Base-by-base conservation (phyloP, 1,139 yeast species). In the Pichia sp. region DNA sequence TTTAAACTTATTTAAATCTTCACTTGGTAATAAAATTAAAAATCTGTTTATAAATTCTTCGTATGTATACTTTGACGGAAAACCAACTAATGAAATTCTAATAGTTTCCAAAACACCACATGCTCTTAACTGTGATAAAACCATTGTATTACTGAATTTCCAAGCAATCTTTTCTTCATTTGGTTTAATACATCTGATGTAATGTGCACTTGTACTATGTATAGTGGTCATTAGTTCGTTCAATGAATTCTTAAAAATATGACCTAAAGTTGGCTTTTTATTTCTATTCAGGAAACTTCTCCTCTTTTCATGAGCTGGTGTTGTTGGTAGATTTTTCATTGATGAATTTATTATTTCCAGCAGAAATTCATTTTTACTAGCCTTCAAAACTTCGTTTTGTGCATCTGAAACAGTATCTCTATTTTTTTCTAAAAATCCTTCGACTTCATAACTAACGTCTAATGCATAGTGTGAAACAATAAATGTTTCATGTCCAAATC, bases 81-180 rank as follows among this genome's bases (percentile, higher is more conserved):
- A 93, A 31, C 99, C 99, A 50, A 96, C 98, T 71, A 97, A 89
- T 7, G 98, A 91, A 49, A 93, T 93, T 62, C 96, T 76, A 64
- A 93, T 93, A 1, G 99, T 93, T 70, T 93, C 99, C 61, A 93
- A 75, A 48, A 93, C 99, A 81, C 99, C 99, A 75, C 99, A 93
- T 14, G 99, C 99, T 65, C 99, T 81, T 58, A 93, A 77, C 69
- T 93, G 99, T 6, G 96, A 85, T 57, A 93, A 76, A 44, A 93
- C 99, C 97, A 93, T 89, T 46, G 90, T 77, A 36, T 96, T 89
- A 64, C 90, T 96, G 71, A 93, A 93, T 66, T 83, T 84, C 99
- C 99, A 93, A 3, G 99, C 96, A 53, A 80, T 83, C 70, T 93
- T 93, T 52, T 81, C 83, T 62, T 91, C 96, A 67, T 93, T 93